Evolutionary conservation across 2,329 filamentous ascomycete species (phyloP), one percentile per base, ranked within the genome.

Genomic region (Penicillium polonicum): DNA sequence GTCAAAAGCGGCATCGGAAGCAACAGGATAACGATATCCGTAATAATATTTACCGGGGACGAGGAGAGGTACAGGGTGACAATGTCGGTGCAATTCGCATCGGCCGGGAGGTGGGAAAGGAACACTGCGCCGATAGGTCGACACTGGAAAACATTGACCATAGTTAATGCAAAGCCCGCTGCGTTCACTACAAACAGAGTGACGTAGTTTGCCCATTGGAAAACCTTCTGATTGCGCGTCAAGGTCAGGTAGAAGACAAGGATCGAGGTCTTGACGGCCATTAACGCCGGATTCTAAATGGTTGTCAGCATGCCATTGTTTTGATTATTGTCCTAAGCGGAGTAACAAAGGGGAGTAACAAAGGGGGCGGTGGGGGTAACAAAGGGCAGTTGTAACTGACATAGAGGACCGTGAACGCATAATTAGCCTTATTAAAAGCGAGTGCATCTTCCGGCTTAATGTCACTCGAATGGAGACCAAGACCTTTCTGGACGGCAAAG

Each of bases 221-320:
- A 88, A 49, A 92, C 80, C 61, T 85, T 85, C 64, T 95, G 86
- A 58, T 91, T 89, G 67, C 88, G 88, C 27, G 91, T 90, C 48
- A 97, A 81, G 41, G 88, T 88, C 49, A 97, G 81, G 76, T 95
- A 97, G 74, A 97, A 97, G 52, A 94, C 82, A 57, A 97, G 81
- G 66, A 97, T 90, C n/a, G 91, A 95, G 0, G 90, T 92, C 76
- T 97, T 97, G 50, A 91, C 91, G 3, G 89, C 87, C 90, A 96
- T 95, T 55, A 96, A 80, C 4, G 90, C 88, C 13, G 92, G 92
- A 70, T 96, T 95, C 87, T 92, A 67, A n/a, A 21, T 19, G 9
- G 0, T 17, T 48, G 38, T 57, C 41, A 59, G 48, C 19, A 29
- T 7, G 25, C 7, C 31, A 21, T 43, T 35, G 1, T n/a, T 25